phyloP scores from a whole-genome alignment of 495 filamentous ascomycete species.

The Lentithecium fluviatile region DNA sequence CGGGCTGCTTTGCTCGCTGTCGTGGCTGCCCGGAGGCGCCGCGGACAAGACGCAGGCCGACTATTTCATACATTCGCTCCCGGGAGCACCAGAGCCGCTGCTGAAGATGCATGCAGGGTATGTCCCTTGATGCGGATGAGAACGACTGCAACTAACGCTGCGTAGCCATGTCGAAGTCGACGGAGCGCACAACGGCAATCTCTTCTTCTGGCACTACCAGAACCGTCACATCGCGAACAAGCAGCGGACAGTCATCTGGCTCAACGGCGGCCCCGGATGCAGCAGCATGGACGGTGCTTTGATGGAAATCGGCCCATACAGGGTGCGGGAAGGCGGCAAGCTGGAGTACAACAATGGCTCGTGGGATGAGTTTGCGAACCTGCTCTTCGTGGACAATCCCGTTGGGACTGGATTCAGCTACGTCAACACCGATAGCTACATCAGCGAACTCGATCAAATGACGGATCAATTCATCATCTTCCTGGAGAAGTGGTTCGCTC shows the following conservation, averaged over 20 bases:
- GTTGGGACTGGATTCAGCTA: constrained; percentile 97
- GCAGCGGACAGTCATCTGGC: constrained; percentile 91
- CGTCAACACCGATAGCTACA: constrained; percentile 79
- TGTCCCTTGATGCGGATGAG: constrained; percentile 38
- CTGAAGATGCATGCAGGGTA: constrained; percentile 98
- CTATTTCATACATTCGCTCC: constrained; percentile 82
- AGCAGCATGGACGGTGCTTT: constrained; percentile 95
- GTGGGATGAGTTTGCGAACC: constrained; percentile 96
- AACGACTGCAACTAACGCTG: not conserved
- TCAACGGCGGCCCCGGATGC: constrained; percentile 95
- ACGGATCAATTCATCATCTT: constrained; percentile 82
- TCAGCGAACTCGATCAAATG: constrained; percentile 86
- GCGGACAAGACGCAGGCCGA: constrained; percentile 69
- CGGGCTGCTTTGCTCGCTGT: constrained; percentile 24
- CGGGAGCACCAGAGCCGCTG: constrained; percentile 78
- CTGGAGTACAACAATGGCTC: constrained; percentile 83
- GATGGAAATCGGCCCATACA: constrained; percentile 96
- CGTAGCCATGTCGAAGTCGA: constrained; percentile 86
- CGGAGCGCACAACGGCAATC: constrained; percentile 76
- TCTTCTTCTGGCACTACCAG: constrained; percentile 98
- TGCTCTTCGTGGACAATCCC: constrained; percentile 95
- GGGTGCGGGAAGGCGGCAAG: constrained; percentile 71
- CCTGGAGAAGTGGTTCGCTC: constrained; percentile 79
- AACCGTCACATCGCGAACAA: constrained; percentile 92
- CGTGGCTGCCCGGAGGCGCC: constrained; percentile 28